Base-by-base conservation (phyloP, 2,329 filamentous ascomycete species). In the Neofusicoccum laricinum region DNA sequence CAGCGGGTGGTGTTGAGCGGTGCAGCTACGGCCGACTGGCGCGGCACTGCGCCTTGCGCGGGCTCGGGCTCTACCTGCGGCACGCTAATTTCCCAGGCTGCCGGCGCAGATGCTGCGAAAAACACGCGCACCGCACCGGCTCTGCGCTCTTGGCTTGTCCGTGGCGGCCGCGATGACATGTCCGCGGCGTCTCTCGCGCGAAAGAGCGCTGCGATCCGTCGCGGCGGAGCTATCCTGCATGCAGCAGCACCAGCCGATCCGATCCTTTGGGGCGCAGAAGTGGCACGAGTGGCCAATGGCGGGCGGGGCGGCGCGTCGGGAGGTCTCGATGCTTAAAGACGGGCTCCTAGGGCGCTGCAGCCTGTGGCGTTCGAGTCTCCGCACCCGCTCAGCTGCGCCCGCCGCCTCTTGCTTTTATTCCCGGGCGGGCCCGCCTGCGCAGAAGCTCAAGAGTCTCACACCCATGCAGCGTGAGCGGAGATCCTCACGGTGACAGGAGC, bases 391-490 rank as follows among this genome's bases (percentile, higher is more conserved):
- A 45, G 53, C 53, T 43, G 53, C 53, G 6, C 32, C 53, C 25
- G 40, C 57, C 10, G 25, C 41, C 57, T 49, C n/a, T 40, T 50
- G 32, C 43, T 61, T 61, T 61, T 61, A 61, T 61, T 61, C 58
- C 58, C 58, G 58, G 58, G 43, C 43, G 58, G 58, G 34, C 46
- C 43, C 45, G 19, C 32, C 19, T 14, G 45, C 32, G 14, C 58
- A 32, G 40, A 15, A 38, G 45, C 45, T 49, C 58, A 15, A 32
- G 30, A 49, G 58, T 50, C 46, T 61, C 58, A 61, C 58, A 61
- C 46, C 58, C 58, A 61, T 61, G 58, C 58, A 49, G 58, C 43
- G 58, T 17, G 32, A 5, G 58, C 58, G 58, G 58, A 61, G 43
- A 49, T 49, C 46, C 32, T 61, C 32, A 40, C 41, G 55, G 55